Base-by-base conservation (phyloP, 352 stramenopile genomes). In the Elongisporangium senticosum region DNA sequence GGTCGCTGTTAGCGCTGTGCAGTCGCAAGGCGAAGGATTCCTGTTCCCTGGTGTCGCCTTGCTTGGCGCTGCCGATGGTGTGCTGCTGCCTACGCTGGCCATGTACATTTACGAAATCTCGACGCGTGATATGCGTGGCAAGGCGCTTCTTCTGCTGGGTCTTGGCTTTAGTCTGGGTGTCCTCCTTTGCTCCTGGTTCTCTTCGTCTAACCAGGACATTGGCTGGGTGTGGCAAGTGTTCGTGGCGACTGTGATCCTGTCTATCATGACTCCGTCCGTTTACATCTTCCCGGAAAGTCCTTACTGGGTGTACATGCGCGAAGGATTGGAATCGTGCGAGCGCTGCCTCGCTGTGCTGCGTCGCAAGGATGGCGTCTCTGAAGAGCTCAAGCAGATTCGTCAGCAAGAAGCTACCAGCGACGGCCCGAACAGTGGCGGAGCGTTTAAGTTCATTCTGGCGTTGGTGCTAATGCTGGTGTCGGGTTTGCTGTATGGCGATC, bases 31-130 rank as follows among this genome's bases (percentile, higher is more conserved):
- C 8, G 69, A 81, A 56, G 71, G 59, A 21, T 85, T 92, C 50
- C 26, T 93, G 47, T 68, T 82, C 47, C 79, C 81, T 51, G 85
- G 83, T 14, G 72, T 95, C 50, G 79, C 64, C 20, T 62, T 92
- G 3, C 62, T 95, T 8, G 81, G 79, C 20, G 62, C 59, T 15
- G 70, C 79, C 0, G 67, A 89, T 1, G 85, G 85, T 49, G 57
- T 90, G n/a, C 56, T 95, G 20, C 40, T 93, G 47, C 85, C 83
- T 28, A 87, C 85, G 5, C 65, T 95, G 22, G 71, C 81, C 21
- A 81, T 89, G 50, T 95, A 95, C 68, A 89, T 93, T 51, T 95
- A 89, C 66, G 85, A 95, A 61, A 88, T 95, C 50, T 90, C 85
- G 13, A 92, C 85, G 43, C 77, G 72, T 7, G 83, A 93, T 39